Percentiles rank a stretch among this genome's conserved stretches.
These are phyloP conservation scores for Schoenoplectus triqueter DNA, from an alignment of 202 grass and related monocot species.

Conservation along the genomic window DNA sequence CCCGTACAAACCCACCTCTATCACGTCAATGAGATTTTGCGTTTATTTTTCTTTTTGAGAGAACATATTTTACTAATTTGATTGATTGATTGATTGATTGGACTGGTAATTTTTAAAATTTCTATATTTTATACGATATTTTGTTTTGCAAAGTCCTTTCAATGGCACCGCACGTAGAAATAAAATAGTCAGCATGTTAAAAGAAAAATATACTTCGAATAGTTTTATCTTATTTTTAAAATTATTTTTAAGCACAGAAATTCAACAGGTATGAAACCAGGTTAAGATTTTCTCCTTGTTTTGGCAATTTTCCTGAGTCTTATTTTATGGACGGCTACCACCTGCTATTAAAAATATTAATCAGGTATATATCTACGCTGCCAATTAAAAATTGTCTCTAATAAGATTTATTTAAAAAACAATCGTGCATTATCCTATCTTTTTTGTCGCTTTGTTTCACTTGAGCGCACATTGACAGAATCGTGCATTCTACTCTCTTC, in stretches of 20 bases:
- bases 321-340: neutral
- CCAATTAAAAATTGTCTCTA: conserved; percentile 4
- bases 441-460: conserved; percentile 36
- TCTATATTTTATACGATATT: too few species aligned
- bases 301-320: neutral
- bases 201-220: neutral
- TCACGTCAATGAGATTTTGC: neutral
- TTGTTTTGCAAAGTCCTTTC: neutral
- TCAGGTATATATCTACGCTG: conserved; percentile 24
- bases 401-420: neutral
- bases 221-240: neutral
- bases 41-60: neutral
- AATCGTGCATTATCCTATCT: conserved; percentile 21
- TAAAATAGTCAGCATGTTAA: neutral
- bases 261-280: neutral
- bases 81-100: too few species aligned
- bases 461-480: conserved; percentile 3
- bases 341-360: neutral
- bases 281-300: neutral
- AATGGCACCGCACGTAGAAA: neutral
- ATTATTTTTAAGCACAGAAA: neutral
- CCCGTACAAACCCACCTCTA: neutral
- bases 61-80: neutral
- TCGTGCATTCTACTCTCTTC: conserved; percentile 30
- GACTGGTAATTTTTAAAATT: too few species aligned